Base-by-base conservation (phyloP, 2,329 filamentous ascomycete genomes). In the Rhynchosporium secalis region DNA sequence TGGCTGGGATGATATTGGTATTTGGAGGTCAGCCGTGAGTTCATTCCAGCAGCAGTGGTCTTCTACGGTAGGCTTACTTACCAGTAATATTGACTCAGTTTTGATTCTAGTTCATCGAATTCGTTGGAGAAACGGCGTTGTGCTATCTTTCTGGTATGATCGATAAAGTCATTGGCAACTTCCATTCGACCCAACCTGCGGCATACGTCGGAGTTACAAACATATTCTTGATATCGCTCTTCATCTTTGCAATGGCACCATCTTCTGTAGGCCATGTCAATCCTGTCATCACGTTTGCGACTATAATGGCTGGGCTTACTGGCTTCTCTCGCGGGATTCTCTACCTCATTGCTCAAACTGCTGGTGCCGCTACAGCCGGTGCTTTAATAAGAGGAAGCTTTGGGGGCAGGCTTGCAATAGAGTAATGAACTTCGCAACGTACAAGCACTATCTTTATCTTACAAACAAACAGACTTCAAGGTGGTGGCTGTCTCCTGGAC, bases 251-350 rank as follows among this genome's bases (percentile, higher is more conserved):
- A 0, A 78, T 81, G 29, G 80, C 77, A 0, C 78, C 81, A 0
- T 75, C 80, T 0, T 81, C 79, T 1, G 81, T 81, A 13, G 81
- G 79, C 0, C 82, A 85, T 68, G 74, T 85, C 55, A 85, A 83
- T 66, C 82, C 82, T 1, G 73, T 79, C 3, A 83, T 85, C 51
- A 83, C 81, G 0, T 76, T 84, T 46, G 77, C 79, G 0, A 83
- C 81, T 0, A 81, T 85, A 59, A 79, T 80, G 38, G 78, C 80
- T 1, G 76, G 80, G 0, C 72, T 84, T 1, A 79, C 78, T 4
- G 79, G 78, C 0, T 76, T 85, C 10, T 79, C 81, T 0, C 77
- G 81, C 3, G 74, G 78, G 29, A 67, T 83, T 0, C 66, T 85
- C 1, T 85, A 85, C 60, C 58, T 85, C 3, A 61, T 73, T 3